Evolutionary conservation across 129 eudicot species (phyloP).

Genomic region (Saussurea involucrata): DNA sequence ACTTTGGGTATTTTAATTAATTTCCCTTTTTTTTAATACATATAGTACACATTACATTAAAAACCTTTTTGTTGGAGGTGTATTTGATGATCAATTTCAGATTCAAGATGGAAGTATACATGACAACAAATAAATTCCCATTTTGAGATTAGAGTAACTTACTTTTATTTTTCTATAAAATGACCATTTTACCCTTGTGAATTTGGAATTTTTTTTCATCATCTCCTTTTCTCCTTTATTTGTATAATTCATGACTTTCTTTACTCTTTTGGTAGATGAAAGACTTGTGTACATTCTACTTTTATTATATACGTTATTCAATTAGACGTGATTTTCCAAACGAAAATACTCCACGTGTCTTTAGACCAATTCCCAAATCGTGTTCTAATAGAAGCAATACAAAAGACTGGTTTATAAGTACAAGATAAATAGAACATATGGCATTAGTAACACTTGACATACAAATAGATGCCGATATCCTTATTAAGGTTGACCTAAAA

Average conservation of each 20-base stretch:
- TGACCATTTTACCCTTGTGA: not conserved
- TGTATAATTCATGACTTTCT: not conserved
- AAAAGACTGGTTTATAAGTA: not conserved
- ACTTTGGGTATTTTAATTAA: too few relatives aligned
- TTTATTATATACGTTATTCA: not conserved
- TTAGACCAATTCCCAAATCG: not conserved
- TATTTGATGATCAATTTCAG: not conserved
- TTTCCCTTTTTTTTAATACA: not conserved
- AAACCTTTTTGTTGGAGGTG: not conserved
- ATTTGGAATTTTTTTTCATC: not conserved
- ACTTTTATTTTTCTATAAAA: not conserved
- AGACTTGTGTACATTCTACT: too few relatives aligned
- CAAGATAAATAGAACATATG: not conserved
- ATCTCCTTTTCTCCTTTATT: too few relatives aligned
- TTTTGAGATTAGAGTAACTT: not conserved
- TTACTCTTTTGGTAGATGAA: not conserved
- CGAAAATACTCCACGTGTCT: not conserved
- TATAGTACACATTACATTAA: not conserved
- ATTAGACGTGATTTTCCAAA: not conserved
- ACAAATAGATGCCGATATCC: not conserved
- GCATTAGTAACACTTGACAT: not conserved
- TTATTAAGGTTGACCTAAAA: not conserved
- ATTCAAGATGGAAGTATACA: not conserved
- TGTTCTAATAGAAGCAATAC: not conserved
- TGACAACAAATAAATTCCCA: not conserved